phyloP scores from a whole-genome alignment of 192 early-diverging fungal species.

The Backusella parvicylindrica region DNA sequence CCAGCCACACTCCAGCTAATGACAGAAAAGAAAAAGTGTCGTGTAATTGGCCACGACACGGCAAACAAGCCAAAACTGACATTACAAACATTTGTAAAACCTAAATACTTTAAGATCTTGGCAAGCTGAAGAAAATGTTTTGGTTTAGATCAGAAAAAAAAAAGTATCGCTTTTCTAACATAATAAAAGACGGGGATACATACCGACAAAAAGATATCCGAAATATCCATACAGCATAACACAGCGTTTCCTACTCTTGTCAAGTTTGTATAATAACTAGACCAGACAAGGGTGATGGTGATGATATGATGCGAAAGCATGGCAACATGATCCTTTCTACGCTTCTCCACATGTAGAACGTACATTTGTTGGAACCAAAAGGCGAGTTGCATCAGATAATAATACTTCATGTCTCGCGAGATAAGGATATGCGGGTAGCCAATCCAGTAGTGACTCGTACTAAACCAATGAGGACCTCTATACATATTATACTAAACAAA shows the following conservation, averaged over 20 bases:
- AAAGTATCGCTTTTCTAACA: not conserved
- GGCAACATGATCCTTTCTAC: slow-evolving; percentile 67
- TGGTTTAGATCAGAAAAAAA: not conserved
- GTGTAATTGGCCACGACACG: slow-evolving; percentile 71
- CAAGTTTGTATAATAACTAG: slow-evolving; percentile 65
- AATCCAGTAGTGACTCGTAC: slow-evolving; percentile 65
- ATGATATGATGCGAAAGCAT: slow-evolving; percentile 78
- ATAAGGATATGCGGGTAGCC: slow-evolving; percentile 65
- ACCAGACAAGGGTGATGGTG: slow-evolving; percentile 62
- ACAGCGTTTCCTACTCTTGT: slow-evolving; percentile 79
- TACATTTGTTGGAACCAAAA: slow-evolving; percentile 81
- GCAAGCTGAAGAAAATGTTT: slow-evolving; percentile 42
- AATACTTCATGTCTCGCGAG: slow-evolving; percentile 56
- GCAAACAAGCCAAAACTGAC: slow-evolving; percentile 72
- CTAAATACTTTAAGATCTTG: slow-evolving; percentile 78
- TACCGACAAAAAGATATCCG: slow-evolving; percentile 75
- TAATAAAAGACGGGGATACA: slow-evolving; percentile 10
- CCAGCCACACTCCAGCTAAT: slow-evolving; percentile 57
- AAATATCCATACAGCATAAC: slow-evolving; percentile 73
- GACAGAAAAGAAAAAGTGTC: slow-evolving; percentile 66
- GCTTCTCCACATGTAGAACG: slow-evolving; percentile 68
- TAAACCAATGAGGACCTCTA: slow-evolving; percentile 67
- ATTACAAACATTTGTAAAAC: slow-evolving; percentile 58
- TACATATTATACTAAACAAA: slow-evolving; percentile 61
- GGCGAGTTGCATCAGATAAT: slow-evolving; percentile 74